Evolutionary conservation across 2,329 filamentous ascomycete species (phyloP).

Genomic region (Trichoderma simmonsii): DNA sequence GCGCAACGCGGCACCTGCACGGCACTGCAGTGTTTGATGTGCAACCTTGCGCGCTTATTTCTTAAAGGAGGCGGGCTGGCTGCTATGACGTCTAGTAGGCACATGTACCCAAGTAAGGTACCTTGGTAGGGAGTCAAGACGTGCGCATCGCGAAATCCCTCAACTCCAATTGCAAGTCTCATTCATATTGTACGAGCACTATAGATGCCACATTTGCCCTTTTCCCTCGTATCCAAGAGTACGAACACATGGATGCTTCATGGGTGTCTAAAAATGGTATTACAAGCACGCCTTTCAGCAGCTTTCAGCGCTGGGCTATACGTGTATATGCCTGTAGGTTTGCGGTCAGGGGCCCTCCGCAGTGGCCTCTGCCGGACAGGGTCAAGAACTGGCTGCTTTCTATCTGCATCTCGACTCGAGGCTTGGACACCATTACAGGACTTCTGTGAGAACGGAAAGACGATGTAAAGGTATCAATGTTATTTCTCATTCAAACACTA

Average conservation of each 20-base stretch:
- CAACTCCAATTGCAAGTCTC: neutral
- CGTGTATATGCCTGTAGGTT: neutral
- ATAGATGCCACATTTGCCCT: neutral
- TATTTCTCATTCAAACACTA: neutral
- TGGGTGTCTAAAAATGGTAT: neutral
- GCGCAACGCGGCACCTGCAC: constrained; percentile 5
- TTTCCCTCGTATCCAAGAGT: neutral
- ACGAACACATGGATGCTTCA: neutral
- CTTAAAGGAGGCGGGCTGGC: neutral
- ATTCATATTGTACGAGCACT: neutral
- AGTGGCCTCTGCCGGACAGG: neutral
- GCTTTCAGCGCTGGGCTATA: neutral
- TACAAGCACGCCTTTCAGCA: neutral
- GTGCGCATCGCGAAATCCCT: neutral
- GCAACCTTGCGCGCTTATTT: constrained; percentile 11
- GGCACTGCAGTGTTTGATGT: constrained; percentile 10
- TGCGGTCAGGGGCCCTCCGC: neutral
- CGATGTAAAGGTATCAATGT: too few species aligned
- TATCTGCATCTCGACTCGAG: neutral
- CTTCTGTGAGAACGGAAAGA: neutral
- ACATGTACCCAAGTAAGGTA: neutral
- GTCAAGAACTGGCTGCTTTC: neutral
- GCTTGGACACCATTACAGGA: neutral
- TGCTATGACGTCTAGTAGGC: constrained; percentile 10
- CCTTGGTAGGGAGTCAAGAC: neutral